Conservation (phyloP, 2,329 filamentous ascomycete species). For the Sporothrix pseudoabietina region DNA sequence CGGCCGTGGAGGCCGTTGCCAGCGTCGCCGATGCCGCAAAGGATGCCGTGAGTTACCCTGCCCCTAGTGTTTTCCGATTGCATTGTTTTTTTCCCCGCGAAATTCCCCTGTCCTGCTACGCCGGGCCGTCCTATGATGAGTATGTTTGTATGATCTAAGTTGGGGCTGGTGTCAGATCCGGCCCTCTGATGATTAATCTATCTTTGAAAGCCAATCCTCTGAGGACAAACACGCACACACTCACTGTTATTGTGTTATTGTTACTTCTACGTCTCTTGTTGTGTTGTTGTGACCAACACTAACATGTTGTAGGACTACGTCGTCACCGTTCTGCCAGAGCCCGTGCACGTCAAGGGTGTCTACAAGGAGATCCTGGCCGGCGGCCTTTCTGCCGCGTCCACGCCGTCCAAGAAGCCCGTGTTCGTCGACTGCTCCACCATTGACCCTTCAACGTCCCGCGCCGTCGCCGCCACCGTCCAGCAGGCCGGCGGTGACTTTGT, state of each 20-base stretch:
- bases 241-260: background rate
- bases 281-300: background rate
- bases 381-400: conserved; percentile 50
- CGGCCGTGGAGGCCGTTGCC: conserved; percentile 49
- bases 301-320: conserved; percentile 67
- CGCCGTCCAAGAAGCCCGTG: conserved; percentile 58
- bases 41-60: conserved; percentile 51
- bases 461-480: conserved; percentile 69
- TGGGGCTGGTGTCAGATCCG: conserved; percentile 51
- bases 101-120: background rate
- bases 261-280: background rate
- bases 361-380: conserved; percentile 73
- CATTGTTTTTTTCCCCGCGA: background rate
- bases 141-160: conserved; percentile 70
- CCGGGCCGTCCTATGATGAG: conserved; percentile 36
- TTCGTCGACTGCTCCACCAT: conserved; percentile 98
- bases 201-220: conserved; percentile 75
- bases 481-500: conserved; percentile 67
- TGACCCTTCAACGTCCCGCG: conserved; percentile 80
- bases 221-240: conserved; percentile 42
- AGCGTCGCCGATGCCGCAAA: conserved; percentile 53
- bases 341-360: conserved; percentile 81
- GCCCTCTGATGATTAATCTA: conserved; percentile 61
- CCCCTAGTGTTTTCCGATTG: background rate
- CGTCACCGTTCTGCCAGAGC: conserved; percentile 87